A percentile compares a stretch with the other conserved stretches of the same genome.
phyloP scores from a whole-genome alignment of 768 basidiomycete genomes.

The Kondoa subrosea region DNA sequence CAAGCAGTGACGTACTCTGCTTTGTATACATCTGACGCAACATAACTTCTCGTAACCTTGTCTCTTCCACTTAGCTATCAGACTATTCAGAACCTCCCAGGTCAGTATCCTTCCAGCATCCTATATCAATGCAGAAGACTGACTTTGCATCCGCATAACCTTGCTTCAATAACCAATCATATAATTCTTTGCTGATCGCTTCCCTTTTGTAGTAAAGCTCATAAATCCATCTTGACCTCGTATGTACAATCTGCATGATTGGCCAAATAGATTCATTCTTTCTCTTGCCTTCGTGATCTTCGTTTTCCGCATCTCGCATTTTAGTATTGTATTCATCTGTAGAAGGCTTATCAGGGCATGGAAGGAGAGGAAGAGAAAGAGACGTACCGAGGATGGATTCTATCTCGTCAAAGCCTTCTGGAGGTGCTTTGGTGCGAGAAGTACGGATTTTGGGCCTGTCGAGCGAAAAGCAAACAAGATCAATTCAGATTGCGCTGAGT shows the following conservation, averaged over 20 bases:
- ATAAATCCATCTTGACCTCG: slow-evolving; percentile 74
- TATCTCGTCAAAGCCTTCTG: slow-evolving; percentile 22
- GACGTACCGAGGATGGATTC: slow-evolving; percentile 10
- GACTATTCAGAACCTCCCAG: slow-evolving; percentile 36
- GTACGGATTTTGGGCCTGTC: slow-evolving; percentile 18
- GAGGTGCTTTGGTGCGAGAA: slow-evolving; percentile 20
- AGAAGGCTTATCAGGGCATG: background rate
- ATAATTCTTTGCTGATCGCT: slow-evolving; percentile 73
- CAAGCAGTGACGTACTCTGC: slow-evolving; percentile 41
- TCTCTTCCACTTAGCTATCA: slow-evolving; percentile 99
- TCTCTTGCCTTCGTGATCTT: slow-evolving; percentile 94
- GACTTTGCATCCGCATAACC: slow-evolving; percentile 93
- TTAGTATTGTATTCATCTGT: slow-evolving; percentile 97
- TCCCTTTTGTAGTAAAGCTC: slow-evolving; percentile 98
- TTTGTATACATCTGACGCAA: slow-evolving; percentile 91
- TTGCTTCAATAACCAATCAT: slow-evolving; percentile 95
- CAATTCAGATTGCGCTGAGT: too few relatives aligned
- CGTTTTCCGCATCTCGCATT: slow-evolving; percentile 97
- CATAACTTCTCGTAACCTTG: slow-evolving; percentile 95
- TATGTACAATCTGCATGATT: slow-evolving; percentile 94
- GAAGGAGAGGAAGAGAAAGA: background rate
- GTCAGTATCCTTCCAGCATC: background rate
- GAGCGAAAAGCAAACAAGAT: too few relatives aligned
- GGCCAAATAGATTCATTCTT: slow-evolving; percentile 87
- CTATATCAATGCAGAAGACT: slow-evolving; percentile 30